A percentile compares a stretch with the other conserved stretches of the same genome.
These are phyloP conservation scores for Escovopsis sp. DNA, from an alignment of 2,329 filamentous ascomycete genomes.

Conservation along the genomic window DNA sequence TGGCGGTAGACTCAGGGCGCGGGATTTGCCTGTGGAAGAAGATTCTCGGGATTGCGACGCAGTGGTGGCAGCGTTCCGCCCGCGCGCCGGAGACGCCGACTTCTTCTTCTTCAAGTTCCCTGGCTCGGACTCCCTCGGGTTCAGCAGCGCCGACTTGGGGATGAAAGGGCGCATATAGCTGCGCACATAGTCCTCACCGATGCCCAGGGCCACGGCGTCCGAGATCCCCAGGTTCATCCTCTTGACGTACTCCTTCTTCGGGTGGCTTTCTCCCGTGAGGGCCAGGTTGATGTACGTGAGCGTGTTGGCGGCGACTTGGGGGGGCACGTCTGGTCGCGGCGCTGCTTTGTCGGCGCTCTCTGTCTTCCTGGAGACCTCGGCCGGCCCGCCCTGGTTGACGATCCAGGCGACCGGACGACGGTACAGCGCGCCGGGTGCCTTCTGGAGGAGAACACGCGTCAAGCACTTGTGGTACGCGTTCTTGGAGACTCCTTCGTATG, in stretches of 20 bases:
- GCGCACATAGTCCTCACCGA: constrained; percentile 21
- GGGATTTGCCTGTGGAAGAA: constrained; percentile 12
- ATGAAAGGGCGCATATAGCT: constrained; percentile 23
- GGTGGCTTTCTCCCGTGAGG: constrained; percentile 18
- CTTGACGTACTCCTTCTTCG: constrained; percentile 25
- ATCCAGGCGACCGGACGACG: constrained; percentile 23
- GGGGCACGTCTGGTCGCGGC: constrained; percentile 6
- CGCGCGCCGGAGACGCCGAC: neutral
- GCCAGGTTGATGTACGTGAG: constrained; percentile 25
- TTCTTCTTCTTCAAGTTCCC: constrained; percentile 1
- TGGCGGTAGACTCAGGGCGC: constrained; percentile 6
- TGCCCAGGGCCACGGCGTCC: constrained; percentile 21
- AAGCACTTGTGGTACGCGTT: constrained; percentile 23
- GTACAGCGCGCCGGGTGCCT: constrained; percentile 19
- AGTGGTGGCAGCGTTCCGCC: constrained; percentile 3
- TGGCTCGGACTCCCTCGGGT: neutral
- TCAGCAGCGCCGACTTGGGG: constrained; percentile 9
- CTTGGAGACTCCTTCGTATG: constrained; percentile 25
- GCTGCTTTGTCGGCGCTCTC: constrained; percentile 7
- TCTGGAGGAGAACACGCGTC: constrained; percentile 18
- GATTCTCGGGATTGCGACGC: constrained; percentile 10
- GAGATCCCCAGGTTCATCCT: constrained; percentile 24
- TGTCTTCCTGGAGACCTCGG: constrained; percentile 12
- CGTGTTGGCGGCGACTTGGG: constrained; percentile 16
- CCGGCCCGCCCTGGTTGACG: constrained; percentile 21